Conservation (phyloP, 768 basidiomycete genomes). For the Pisolithus tinctorius region DNA sequence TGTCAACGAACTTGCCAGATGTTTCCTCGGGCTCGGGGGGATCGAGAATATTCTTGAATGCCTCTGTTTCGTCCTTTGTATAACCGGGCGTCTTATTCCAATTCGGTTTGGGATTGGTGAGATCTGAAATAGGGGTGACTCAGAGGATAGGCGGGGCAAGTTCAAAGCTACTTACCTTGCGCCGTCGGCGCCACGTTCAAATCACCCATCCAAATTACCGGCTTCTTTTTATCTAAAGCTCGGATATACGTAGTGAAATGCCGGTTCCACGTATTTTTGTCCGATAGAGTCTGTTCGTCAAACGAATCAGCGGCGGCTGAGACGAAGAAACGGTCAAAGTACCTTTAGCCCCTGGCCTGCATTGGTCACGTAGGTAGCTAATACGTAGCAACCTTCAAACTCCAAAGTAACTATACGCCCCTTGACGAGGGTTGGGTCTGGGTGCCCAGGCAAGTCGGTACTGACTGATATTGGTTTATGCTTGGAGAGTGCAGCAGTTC, state of each 20-base stretch:
- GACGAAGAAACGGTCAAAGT: neutral
- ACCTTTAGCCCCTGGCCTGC: slow-evolving; percentile 77
- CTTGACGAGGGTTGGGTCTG: slow-evolving; percentile 54
- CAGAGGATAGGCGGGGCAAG: neutral
- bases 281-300: slow-evolving; percentile 53
- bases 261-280: slow-evolving; percentile 72
- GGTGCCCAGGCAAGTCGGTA: slow-evolving; percentile 69
- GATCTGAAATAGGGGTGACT: slow-evolving; percentile 36
- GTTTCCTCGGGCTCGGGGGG: slow-evolving; percentile 33
- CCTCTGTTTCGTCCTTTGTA: slow-evolving; percentile 73
- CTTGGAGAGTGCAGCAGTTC: slow-evolving; percentile 78
- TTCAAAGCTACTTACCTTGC: slow-evolving; percentile 37
- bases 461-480: slow-evolving; percentile 59
- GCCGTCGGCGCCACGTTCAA: slow-evolving; percentile 81
- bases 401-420: slow-evolving; percentile 82
- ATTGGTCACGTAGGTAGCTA: slow-evolving; percentile 82
- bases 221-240: slow-evolving; percentile 67
- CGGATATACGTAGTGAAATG: slow-evolving; percentile 73
- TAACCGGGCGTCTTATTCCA: slow-evolving; percentile 89
- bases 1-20: slow-evolving; percentile 57
- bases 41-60: slow-evolving; percentile 62
- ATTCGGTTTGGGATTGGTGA: slow-evolving; percentile 61
- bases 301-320: neutral
- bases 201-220: slow-evolving; percentile 86
- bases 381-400: slow-evolving; percentile 59